These are phyloP conservation scores for Obba rivulosa DNA, from an alignment of 768 basidiomycete genomes.

Conservation along the genomic window DNA sequence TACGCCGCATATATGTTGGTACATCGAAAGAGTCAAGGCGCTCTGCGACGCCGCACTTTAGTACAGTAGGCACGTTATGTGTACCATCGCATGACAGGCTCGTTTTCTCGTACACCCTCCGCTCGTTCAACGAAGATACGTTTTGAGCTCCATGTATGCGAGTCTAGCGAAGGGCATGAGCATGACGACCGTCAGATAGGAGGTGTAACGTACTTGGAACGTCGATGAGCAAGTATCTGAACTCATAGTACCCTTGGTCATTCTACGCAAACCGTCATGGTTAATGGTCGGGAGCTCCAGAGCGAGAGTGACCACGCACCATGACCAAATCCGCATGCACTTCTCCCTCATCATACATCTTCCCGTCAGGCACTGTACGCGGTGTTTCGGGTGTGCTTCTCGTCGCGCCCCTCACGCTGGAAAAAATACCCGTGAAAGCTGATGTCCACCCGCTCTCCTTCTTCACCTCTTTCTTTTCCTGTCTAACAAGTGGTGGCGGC, in stretches of 20 bases:
- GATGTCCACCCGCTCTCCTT: constrained; percentile 35
- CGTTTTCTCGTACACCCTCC: constrained; percentile 63
- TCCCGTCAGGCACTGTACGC: constrained; percentile 30
- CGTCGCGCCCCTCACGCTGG: constrained; percentile 47
- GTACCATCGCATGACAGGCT: constrained; percentile 67
- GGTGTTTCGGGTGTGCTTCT: constrained; percentile 25
- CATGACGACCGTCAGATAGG: constrained; percentile 22
- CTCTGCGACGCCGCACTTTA: not conserved
- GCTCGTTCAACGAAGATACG: constrained; percentile 68
- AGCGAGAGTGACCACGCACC: constrained; percentile 36
- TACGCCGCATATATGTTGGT: not conserved
- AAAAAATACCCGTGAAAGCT: constrained; percentile 64
- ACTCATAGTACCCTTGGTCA: constrained; percentile 70
- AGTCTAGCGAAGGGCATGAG: constrained; percentile 36
- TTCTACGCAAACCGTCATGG: constrained; percentile 40
- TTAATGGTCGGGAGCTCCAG: not conserved
- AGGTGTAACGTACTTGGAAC: constrained; percentile 60
- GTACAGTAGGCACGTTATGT: constrained; percentile 21
- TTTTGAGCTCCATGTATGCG: constrained; percentile 53
- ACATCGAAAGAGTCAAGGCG: not conserved
- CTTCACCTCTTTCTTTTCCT: constrained; percentile 29
- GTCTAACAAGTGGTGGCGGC: constrained; percentile 20
- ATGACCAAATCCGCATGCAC: constrained; percentile 75
- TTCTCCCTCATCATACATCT: constrained; percentile 66
- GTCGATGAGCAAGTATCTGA: constrained; percentile 73